Evolutionary conservation across 371 early-diverging fungal genomes (phyloP).

Genomic region (Saksenaea vasiformis): DNA sequence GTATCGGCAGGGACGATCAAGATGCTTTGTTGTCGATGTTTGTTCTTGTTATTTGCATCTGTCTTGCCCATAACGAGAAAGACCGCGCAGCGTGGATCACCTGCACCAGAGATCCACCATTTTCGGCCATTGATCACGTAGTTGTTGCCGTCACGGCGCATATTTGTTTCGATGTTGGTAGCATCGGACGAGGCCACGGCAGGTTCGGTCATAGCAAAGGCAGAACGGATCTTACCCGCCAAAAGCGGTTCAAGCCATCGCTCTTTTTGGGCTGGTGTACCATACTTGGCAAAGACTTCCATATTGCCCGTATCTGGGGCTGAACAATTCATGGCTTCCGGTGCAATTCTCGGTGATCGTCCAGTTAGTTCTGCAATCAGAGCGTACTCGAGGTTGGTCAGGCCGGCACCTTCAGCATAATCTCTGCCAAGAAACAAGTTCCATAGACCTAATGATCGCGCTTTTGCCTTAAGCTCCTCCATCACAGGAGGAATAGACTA

Average conservation of each 20-base stretch:
- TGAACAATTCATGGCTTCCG: conserved; percentile 89
- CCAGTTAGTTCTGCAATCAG: conserved; percentile 90
- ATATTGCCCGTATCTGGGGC: conserved; percentile 99
- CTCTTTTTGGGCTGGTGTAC: conserved; percentile 81
- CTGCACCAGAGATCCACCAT: conserved; percentile 97
- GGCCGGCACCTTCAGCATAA: conserved; percentile 80
- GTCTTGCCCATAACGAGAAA: conserved; percentile 90
- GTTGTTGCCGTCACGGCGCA: conserved; percentile 66
- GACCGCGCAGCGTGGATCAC: conserved; percentile 90
- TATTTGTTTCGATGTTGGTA: conserved; percentile 88
- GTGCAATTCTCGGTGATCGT: conserved; percentile 73
- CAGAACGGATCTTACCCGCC: conserved; percentile 90
- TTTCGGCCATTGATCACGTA: conserved; percentile 93
- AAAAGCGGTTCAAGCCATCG: conserved; percentile 86
- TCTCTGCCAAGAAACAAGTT: conserved; percentile 87
- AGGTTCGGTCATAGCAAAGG: conserved; percentile 98
- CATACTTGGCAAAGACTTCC: conserved; percentile 97
- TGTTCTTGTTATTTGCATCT: conserved; percentile 66
- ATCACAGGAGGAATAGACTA: conserved; percentile 79
- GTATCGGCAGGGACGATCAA: conserved; percentile 89
- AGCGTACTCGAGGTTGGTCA: conserved; percentile 94
- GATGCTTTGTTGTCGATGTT: conserved; percentile 88
- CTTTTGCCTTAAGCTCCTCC: conserved; percentile 87
- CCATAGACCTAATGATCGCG: conserved; percentile 91
- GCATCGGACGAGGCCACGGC: conserved; percentile 95